Evolutionary conservation across 352 stramenopile genomes (phyloP).

Genomic region (Chrysophaeum taylorii): DNA sequence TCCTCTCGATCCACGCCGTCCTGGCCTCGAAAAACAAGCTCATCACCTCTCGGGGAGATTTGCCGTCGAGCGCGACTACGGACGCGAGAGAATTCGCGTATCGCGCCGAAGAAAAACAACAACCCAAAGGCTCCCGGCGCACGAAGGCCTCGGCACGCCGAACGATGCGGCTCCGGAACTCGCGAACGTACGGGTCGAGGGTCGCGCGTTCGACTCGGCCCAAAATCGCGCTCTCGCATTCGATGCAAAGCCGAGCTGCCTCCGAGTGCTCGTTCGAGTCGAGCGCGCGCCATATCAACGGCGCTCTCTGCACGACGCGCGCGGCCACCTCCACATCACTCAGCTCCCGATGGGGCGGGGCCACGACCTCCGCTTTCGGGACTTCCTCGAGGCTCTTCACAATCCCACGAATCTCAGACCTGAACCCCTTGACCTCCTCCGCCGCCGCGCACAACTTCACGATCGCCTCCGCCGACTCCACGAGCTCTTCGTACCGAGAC

Average conservation of each 20-base stretch:
- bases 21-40: background rate
- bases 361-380: too few relatives aligned
- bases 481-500: background rate
- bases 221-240: background rate
- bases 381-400: too few relatives aligned
- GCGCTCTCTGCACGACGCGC: background rate
- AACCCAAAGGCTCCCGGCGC: background rate
- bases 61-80: background rate
- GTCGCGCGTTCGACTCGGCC: background rate
- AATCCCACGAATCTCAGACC: too few relatives aligned
- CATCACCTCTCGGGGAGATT: too few relatives aligned
- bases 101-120: background rate
- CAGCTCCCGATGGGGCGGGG: background rate
- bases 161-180: background rate
- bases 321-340: background rate
- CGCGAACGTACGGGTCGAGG: background rate
- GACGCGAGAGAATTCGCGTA: background rate
- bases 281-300: background rate
- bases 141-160: background rate
- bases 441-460: background rate
- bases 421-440: background rate
- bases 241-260: background rate
- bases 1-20: background rate
- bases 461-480: background rate
- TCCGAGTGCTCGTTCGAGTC: background rate